Evolutionary conservation across 2,329 filamentous ascomycete species (phyloP).

Genomic region (Sporothrix variecibatus): DNA sequence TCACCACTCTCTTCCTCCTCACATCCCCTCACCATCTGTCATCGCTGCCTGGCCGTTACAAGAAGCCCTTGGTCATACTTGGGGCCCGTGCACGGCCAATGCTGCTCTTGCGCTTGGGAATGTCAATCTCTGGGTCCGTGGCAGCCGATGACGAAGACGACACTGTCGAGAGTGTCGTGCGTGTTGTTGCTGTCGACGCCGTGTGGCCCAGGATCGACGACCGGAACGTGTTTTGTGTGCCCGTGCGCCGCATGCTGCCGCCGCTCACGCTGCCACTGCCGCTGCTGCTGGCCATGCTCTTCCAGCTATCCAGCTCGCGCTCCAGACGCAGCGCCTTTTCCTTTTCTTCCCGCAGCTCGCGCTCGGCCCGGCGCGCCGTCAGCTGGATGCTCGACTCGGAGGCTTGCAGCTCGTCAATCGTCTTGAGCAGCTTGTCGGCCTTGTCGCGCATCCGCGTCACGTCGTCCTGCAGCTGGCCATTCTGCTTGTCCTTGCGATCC

Average conservation of each 20-base stretch:
- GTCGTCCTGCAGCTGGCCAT: slow-evolving; percentile 78
- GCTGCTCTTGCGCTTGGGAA: slow-evolving; percentile 67
- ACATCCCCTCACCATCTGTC: background rate
- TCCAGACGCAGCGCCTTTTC: slow-evolving; percentile 83
- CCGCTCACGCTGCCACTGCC: slow-evolving; percentile 41
- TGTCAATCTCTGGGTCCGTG: slow-evolving; percentile 40
- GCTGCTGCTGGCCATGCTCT: slow-evolving; percentile 54
- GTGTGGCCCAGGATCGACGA: slow-evolving; percentile 28
- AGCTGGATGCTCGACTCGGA: slow-evolving; percentile 82
- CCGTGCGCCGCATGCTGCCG: slow-evolving; percentile 57
- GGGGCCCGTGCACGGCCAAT: slow-evolving; percentile 60
- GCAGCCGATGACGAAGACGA: slow-evolving; percentile 35
- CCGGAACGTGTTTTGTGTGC: slow-evolving; percentile 39
- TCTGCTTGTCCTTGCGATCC: slow-evolving; percentile 88
- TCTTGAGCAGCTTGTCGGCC: slow-evolving; percentile 81
- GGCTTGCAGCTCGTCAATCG: slow-evolving; percentile 91
- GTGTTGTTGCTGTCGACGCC: slow-evolving; percentile 29
- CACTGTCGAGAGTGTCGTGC: slow-evolving; percentile 36
- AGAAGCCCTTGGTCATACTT: slow-evolving; percentile 77
- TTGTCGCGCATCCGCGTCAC: slow-evolving; percentile 85
- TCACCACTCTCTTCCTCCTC: background rate
- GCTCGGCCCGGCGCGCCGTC: slow-evolving; percentile 79
- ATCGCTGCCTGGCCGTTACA: slow-evolving; percentile 46
- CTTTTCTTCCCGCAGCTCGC: slow-evolving; percentile 84
- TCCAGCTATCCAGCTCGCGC: slow-evolving; percentile 82